Conservation (phyloP, 805 yeast species). For the Yueomyces sp. region DNA sequence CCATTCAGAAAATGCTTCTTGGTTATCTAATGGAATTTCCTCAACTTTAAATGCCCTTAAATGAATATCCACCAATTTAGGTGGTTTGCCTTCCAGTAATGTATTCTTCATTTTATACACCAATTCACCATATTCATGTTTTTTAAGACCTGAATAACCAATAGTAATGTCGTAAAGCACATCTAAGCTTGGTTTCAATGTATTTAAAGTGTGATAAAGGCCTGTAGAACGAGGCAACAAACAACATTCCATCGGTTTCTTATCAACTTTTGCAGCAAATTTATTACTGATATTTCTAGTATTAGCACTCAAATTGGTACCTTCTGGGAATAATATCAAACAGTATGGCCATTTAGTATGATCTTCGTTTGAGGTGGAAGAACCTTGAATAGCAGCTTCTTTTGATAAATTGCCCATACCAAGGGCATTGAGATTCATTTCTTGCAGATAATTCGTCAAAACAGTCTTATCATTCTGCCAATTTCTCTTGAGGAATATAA, state of each 20-base stretch:
- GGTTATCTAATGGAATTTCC: conserved; percentile 50
- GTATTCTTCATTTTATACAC: conserved; percentile 50
- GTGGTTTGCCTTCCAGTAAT: conserved; percentile 61
- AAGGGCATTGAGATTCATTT: conserved; percentile 48
- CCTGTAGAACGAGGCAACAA: conserved; percentile 82
- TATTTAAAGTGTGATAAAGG: conserved; percentile 47
- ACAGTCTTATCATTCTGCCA: conserved; percentile 67
- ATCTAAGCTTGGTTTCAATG: conserved; percentile 38
- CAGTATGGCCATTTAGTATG: conserved; percentile 40
- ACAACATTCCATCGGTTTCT: conserved; percentile 43
- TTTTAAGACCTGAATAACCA: conserved; percentile 60
- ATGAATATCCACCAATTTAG: conserved; percentile 50
- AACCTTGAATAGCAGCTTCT: conserved; percentile 13
- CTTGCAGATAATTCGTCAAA: conserved; percentile 40
- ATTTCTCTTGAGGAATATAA: conserved; percentile 69
- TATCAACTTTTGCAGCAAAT: conserved; percentile 41
- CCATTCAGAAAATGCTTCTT: conserved; percentile 65
- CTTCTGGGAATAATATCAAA: conserved; percentile 82
- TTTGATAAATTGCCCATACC: conserved; percentile 31
- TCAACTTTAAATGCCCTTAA: conserved; percentile 41
- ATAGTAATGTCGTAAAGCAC: conserved; percentile 71
- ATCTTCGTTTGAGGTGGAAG: conserved; percentile 11
- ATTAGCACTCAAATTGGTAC: conserved; percentile 66
- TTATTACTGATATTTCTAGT: conserved; percentile 45
- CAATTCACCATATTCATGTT: conserved; percentile 63